These are phyloP conservation scores for Crithidia bombi DNA, from an alignment of 208 protist species.

Conservation along the genomic window DNA sequence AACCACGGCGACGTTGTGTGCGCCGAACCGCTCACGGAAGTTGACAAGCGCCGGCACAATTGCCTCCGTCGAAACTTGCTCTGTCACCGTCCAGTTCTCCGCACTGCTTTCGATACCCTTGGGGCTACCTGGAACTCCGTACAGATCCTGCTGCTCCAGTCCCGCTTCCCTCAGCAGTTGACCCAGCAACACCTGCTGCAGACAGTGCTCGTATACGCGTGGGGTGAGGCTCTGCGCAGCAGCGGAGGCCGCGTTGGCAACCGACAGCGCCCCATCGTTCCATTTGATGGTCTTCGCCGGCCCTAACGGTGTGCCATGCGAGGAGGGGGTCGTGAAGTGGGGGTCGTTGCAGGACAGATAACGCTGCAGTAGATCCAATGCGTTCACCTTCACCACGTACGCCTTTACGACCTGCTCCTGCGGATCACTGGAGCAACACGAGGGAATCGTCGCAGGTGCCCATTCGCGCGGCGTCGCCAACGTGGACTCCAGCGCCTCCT, in stretches of 20 bases:
- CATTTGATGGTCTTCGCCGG: background rate
- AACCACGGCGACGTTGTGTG: conserved; percentile 32
- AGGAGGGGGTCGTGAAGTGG: background rate
- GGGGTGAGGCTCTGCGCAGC: conserved; percentile 23
- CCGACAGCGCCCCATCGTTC: background rate
- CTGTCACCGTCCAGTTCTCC: conserved; percentile 35
- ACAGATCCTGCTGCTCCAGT: too few relatives aligned
- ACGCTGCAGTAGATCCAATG: conserved; percentile 33
- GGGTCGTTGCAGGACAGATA: conserved; percentile 18
- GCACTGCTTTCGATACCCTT: background rate
- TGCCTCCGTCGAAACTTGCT: conserved; percentile 22
- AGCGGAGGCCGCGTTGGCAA: conserved; percentile 19
- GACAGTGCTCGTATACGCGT: conserved; percentile 34
- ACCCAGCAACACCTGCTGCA: conserved; percentile 33
- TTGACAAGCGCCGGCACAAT: conserved; percentile 32
- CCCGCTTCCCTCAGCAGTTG: conserved; percentile 29
- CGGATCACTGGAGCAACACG: background rate
- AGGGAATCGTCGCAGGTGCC: too few relatives aligned
- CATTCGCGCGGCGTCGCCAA: conserved; percentile 11
- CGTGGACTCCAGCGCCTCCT: conserved; percentile 30
- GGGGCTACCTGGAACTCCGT: background rate
- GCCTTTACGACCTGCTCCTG: background rate
- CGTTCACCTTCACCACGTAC: conserved; percentile 19
- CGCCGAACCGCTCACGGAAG: conserved; percentile 34
- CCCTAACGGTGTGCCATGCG: background rate